Evolutionary conservation across 2,329 filamentous ascomycete genomes (phyloP), one percentile per base, ranked within the genome.

Genomic region (Pestalotiopsis fici): DNA sequence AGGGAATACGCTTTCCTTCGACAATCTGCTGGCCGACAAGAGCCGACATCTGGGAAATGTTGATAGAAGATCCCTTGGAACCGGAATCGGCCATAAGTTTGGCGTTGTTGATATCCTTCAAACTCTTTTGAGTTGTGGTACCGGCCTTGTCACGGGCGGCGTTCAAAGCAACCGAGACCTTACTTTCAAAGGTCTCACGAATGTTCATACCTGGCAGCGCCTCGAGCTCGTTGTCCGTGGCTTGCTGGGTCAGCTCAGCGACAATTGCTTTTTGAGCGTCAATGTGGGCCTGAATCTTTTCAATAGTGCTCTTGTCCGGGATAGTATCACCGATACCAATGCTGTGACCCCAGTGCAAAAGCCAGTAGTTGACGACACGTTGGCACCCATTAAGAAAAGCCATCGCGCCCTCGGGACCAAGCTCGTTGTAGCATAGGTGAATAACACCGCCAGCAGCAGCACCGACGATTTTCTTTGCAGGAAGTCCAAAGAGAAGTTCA

Each of bases 31-130:
- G 96, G 72, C 97, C 96, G 68, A 99, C 97, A 71, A 98, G 88
- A 28, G 96, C 96, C 70, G 95, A 97, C 96, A 99, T 99, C 82
- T 99, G 96, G 18, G 97, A 98, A 74, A 99, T 98, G 80, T 99
- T 99, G 86, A 99, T 98, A 13, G 94, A 95, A 2, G 96, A 98
- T 79, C 96, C 96, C 85, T 99, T 99, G 73, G 97, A 99, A 76
- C 96, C 96, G 68, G 96, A 98, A 65, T 91, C 90, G 69, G 97
- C 94, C 93, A 98, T 99, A 77, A 94, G 93, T 65, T 97, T 94
- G 63, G 95, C 95, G 76, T 98, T 98, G 86, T 99, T 99, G 75
- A 93, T 86, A 81, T 98, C 94, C 83, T 97, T 98, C 78, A 99
- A 83, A 85, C 93, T 94, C 82, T 94, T 91, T 81, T 97, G 93